phyloP scores from a whole-genome alignment of 78 protist species.

The slime mould (Dictyostelium discoideum) region dicty_2.7 NC_007089.4:5445501-5446000 shows the following conservation, averaged over 20 bases:
- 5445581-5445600: not conserved
- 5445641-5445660: conserved; percentile 2
- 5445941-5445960: not conserved
- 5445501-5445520: not conserved
- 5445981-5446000: not conserved
- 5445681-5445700: conserved; percentile 64
- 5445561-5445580: not conserved
- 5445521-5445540: not conserved
- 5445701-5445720: conserved; percentile 28
- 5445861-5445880: not conserved
- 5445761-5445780: conserved; percentile 15
- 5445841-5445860: not conserved
- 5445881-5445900: not conserved
- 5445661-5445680: conserved; percentile 28
- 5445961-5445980: not conserved
- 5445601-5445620: not conserved
- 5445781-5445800: conserved; percentile 48
- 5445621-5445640: not conserved
- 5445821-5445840: not conserved
- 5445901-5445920: not conserved
- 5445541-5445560: conserved; percentile 28
- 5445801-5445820: not conserved
- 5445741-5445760: not conserved
- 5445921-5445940: no score
- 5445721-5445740: not conserved